phyloP scores from a whole-genome alignment of 768 basidiomycete species.

The Tylopilus sp. region DNA sequence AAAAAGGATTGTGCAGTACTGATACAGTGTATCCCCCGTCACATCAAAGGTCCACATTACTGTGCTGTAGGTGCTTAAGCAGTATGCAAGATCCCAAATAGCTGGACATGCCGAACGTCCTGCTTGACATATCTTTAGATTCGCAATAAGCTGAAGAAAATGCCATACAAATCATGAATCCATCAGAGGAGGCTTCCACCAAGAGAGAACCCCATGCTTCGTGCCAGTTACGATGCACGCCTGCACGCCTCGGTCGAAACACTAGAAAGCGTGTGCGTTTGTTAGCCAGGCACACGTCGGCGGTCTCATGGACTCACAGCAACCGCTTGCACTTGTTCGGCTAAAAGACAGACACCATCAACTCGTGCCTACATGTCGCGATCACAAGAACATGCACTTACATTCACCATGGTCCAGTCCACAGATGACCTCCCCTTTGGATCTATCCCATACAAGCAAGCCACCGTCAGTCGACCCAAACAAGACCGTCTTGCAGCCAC shows the following conservation, averaged over 20 bases:
- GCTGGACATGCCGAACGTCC: slow-evolving; percentile 9
- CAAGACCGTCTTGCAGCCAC: slow-evolving; percentile 49
- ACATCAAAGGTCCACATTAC: slow-evolving; percentile 25
- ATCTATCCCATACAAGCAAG: slow-evolving; percentile 61
- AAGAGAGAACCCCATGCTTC: slow-evolving; percentile 48
- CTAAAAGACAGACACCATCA: slow-evolving; percentile 18
- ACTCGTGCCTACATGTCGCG: background rate
- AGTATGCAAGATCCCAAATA: slow-evolving; percentile 31
- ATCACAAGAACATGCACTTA: slow-evolving; percentile 26
- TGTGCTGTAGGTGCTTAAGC: slow-evolving; percentile 22
- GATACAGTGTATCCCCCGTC: slow-evolving; percentile 28
- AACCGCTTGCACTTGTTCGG: slow-evolving; percentile 32
- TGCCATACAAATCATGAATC: slow-evolving; percentile 28
- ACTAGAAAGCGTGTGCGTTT: slow-evolving; percentile 28
- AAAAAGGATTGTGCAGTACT: slow-evolving; percentile 24
- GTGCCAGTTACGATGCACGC: slow-evolving; percentile 54
- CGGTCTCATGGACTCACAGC: slow-evolving; percentile 26
- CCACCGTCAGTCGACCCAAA: slow-evolving; percentile 55
- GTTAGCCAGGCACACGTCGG: slow-evolving; percentile 25
- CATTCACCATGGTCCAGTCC: slow-evolving; percentile 61
- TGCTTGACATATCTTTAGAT: slow-evolving; percentile 12
- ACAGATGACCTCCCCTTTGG: slow-evolving; percentile 49
- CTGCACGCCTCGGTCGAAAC: slow-evolving; percentile 42
- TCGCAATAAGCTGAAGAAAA: background rate
- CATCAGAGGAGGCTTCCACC: slow-evolving; percentile 45